A percentile compares a stretch with the other conserved stretches of the same genome.
phyloP scores from a whole-genome alignment of 352 stramenopile genomes.

The Albugo candida region DNA sequence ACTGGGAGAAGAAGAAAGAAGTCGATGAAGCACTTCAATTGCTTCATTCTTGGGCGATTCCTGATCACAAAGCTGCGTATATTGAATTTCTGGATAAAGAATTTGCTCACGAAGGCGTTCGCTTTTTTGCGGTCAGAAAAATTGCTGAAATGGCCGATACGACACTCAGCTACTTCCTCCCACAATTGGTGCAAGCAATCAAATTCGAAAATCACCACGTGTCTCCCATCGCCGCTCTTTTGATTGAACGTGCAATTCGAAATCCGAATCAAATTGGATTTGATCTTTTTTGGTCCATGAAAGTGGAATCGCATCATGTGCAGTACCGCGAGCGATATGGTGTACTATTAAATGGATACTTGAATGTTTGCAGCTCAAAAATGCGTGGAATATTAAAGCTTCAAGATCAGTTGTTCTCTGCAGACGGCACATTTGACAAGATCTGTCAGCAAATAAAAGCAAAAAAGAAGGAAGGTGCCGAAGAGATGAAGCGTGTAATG shows the following conservation, averaged over 20 bases:
- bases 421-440: conserved; percentile 53
- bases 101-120: conserved; percentile 53
- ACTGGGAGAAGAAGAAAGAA: conserved; percentile 60
- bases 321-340: conserved; percentile 66
- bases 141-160: conserved; percentile 71
- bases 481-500: conserved; percentile 74
- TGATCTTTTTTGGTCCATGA: conserved; percentile 81
- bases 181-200: conserved; percentile 75
- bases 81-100: conserved; percentile 66
- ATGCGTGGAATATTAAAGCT: conserved; percentile 84
- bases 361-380: conserved; percentile 77
- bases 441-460: conserved; percentile 70
- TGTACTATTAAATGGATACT: conserved; percentile 60
- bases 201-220: conserved; percentile 81
- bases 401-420: conserved; percentile 70
- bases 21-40: conserved; percentile 45
- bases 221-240: conserved; percentile 42
- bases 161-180: conserved; percentile 75
- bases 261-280: conserved; percentile 79
- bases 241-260: conserved; percentile 78
- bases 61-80: conserved; percentile 61
- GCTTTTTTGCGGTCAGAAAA: conserved; percentile 54
- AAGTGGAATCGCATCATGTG: conserved; percentile 70
- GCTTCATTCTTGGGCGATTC: conserved; percentile 40
- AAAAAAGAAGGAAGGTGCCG: conserved; percentile 56